Evolutionary conservation across 2,329 filamentous ascomycete species (phyloP).

Genomic region (Trichophyton benhamiae): DNA sequence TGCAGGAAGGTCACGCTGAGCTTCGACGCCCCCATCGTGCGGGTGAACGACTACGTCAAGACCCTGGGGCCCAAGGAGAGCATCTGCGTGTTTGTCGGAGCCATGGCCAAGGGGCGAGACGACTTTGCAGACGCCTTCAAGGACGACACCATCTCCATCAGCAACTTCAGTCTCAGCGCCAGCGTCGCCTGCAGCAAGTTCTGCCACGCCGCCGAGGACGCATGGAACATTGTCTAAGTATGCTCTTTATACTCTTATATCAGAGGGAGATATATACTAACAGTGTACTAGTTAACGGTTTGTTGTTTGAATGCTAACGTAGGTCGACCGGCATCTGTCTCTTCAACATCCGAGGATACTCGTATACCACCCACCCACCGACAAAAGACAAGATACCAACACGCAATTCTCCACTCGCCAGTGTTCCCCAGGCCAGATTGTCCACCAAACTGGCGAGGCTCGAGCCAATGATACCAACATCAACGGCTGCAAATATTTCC

Average conservation of each 20-base stretch:
- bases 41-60: slow-evolving; percentile 78
- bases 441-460: slow-evolving; percentile 5
- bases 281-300: neutral
- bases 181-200: slow-evolving; percentile 99
- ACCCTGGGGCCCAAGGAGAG: slow-evolving; percentile 71
- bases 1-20: slow-evolving; percentile 96
- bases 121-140: slow-evolving; percentile 91
- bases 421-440: slow-evolving; percentile 10
- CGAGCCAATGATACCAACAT: slow-evolving; percentile 56
- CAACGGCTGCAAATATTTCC: slow-evolving; percentile 32
- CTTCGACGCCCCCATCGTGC: slow-evolving; percentile 79
- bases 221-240: slow-evolving; percentile 76
- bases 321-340: neutral
- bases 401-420: neutral
- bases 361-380: neutral
- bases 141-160: slow-evolving; percentile 95
- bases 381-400: neutral
- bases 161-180: slow-evolving; percentile 92
- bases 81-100: slow-evolving; percentile 93
- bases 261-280: neutral
- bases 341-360: neutral
- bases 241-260: neutral
- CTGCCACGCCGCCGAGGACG: slow-evolving; percentile 94
- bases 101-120: slow-evolving; percentile 94
- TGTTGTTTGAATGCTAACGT: neutral